Base-by-base conservation (phyloP, 768 basidiomycete species). In the Pisolithus marmoratus region DNA sequence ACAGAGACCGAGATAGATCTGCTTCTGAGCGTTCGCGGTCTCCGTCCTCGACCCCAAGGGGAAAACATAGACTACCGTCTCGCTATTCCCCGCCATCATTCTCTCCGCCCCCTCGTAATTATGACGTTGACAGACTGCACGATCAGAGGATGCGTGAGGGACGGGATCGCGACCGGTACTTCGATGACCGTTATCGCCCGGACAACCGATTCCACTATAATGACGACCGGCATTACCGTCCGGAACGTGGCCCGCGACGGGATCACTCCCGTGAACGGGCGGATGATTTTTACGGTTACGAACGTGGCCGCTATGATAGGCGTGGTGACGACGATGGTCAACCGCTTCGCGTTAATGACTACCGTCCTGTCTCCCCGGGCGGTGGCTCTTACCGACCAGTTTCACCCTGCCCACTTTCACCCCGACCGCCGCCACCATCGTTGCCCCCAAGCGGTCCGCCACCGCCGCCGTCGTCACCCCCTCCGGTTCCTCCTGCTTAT, bases 61-160 rank as follows among this genome's bases (percentile, higher is more conserved):
- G 53, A 17, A 67, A 67, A 41, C 66, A 67, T 48, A 57, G 66
- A 49, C 56, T 67, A 31, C 66, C 76, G 15, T 67, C 77, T 11
- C 60, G 64, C 34, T 69, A 68, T n/a, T 71, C 73, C 27, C 68
- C 72, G 2, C 61, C 54, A 0, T 54, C 52, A 45, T 75, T 74
- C 55, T 77, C 72, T 14, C 76, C 78, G 0, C 63, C 66, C 20
- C 64, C 62, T 12, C 69, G 67, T 38, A 67, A 71, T 41, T 65
- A 70, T 51, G 65, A 60, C 48, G 52, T 66, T 14, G 72, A 72
- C 50, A 60, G 65, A 51, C 43, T 55, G 41, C 65, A 71, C 43
- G 71, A 74, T 40, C 54, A 72, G 68, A 46, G 60, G 62, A 46
- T 70, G 72, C 27, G 72, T 68, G 60, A 75, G 57, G 63, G 69